These are phyloP conservation scores for Gossypium armourianum DNA, from an alignment of 441 rosid genomes.

Conservation along the genomic window DNA sequence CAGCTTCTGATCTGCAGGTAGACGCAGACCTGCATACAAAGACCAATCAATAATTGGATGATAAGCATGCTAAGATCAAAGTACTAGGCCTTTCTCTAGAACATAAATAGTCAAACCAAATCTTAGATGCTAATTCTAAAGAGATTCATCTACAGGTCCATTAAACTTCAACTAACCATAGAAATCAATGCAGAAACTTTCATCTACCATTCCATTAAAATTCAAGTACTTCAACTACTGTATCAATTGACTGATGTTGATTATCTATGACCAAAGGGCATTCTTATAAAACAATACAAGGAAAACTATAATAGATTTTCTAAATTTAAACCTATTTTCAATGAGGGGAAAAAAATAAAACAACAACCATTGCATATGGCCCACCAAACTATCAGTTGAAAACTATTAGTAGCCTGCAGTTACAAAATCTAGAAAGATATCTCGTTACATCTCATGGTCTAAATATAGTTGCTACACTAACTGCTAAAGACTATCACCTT, in stretches of 20 bases:
- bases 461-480: not conserved
- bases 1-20: slow-evolving; percentile 74
- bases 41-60: slow-evolving; percentile 6
- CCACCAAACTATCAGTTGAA: not conserved
- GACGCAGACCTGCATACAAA: slow-evolving; percentile 45
- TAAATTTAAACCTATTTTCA: not conserved
- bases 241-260: not conserved
- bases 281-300: not conserved
- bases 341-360: not conserved
- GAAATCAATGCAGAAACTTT: not conserved
- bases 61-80: not conserved
- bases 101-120: slow-evolving; percentile 6
- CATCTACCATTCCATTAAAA: slow-evolving; percentile 1
- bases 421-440: not conserved
- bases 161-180: not conserved
- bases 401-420: not conserved
- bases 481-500: slow-evolving; percentile 32
- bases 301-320: not conserved
- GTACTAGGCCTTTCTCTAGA: not conserved
- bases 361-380: not conserved
- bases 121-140: not conserved
- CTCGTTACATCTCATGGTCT: not conserved
- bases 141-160: slow-evolving; percentile 12
- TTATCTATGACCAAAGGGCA: not conserved
- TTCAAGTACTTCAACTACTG: not conserved